A percentile compares a stretch with the other conserved stretches of the same genome.
Conservation (phyloP, 1,284 basidiomycete species). For the Trametes pubescens region DNA sequence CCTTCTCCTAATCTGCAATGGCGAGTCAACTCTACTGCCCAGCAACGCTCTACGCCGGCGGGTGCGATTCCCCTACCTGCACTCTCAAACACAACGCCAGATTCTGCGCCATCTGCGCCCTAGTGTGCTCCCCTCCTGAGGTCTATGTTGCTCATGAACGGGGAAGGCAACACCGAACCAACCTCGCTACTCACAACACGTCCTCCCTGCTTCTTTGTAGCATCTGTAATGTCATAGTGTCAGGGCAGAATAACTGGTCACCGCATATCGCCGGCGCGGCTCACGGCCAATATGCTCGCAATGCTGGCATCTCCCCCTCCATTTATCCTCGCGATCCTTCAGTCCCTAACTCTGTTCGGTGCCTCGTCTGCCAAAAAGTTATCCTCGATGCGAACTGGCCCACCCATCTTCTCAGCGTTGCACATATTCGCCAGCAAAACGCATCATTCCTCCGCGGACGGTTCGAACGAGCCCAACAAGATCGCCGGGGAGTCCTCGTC, state of each 20-base stretch:
- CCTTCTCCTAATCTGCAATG: neutral
- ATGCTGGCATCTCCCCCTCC: neutral
- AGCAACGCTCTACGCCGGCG: slow-evolving; percentile 23
- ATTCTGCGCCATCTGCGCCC: slow-evolving; percentile 30
- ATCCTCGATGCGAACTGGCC: slow-evolving; percentile 1
- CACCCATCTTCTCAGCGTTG: slow-evolving; percentile 4
- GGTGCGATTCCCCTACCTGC: slow-evolving; percentile 20
- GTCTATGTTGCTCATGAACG: slow-evolving; percentile 21
- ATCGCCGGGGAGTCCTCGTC: slow-evolving; percentile 40
- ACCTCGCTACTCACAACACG: neutral
- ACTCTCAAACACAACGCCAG: slow-evolving; percentile 26
- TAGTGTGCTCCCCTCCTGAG: slow-evolving; percentile 24
- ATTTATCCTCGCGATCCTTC: neutral
- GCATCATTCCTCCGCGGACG: slow-evolving; percentile 29
- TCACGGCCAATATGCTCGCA: slow-evolving; percentile 2
- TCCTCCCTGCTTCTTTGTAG: slow-evolving; percentile 4
- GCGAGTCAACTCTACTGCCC: slow-evolving; percentile 15
- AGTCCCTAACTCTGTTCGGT: neutral
- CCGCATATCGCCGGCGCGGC: slow-evolving; percentile 15
- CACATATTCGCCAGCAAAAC: slow-evolving; percentile 18
- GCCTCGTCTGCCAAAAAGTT: slow-evolving; percentile 4
- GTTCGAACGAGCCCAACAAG: slow-evolving; percentile 39
- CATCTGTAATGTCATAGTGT: neutral
- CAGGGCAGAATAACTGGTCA: slow-evolving; percentile 4
- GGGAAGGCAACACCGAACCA: slow-evolving; percentile 15